Conservation (phyloP, 2,329 filamentous ascomycete genomes). For the Aureobasidium sp. region DNA sequence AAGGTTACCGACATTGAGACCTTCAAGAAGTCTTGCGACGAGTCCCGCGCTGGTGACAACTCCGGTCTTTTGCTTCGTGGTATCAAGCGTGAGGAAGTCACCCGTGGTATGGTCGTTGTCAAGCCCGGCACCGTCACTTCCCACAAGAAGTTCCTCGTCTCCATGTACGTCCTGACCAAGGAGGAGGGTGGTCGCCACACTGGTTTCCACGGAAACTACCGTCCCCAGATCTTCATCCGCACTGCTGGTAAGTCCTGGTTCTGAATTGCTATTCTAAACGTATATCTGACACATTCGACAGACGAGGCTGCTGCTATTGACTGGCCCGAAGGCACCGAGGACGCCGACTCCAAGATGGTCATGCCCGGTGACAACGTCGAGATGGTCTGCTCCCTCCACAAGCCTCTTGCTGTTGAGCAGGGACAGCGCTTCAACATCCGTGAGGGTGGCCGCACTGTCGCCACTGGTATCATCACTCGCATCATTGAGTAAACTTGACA, state of each 20-base stretch:
- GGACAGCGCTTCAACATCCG: slow-evolving; percentile 98
- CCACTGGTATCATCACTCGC: slow-evolving; percentile 34
- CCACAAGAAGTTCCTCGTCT: slow-evolving; percentile 85
- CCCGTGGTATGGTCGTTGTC: slow-evolving; percentile 88
- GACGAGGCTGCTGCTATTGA: slow-evolving; percentile 67
- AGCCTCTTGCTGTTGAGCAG: slow-evolving; percentile 79
- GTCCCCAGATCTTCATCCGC: slow-evolving; percentile 91
- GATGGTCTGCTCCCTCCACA: slow-evolving; percentile 82
- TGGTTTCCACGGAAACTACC: slow-evolving; percentile 93
- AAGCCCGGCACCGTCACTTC: slow-evolving; percentile 78
- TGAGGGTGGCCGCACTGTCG: slow-evolving; percentile 70
- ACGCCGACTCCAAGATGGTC: slow-evolving; percentile 68
- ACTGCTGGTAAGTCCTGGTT: slow-evolving; percentile 68
- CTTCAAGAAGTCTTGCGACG: slow-evolving; percentile 99
- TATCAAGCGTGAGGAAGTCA: slow-evolving; percentile 90
- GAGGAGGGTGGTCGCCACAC: slow-evolving; percentile 97
- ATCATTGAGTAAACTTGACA: slow-evolving; percentile 29
- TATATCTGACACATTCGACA: slow-evolving; percentile 19
- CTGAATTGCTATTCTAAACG: background rate
- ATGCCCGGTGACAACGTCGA: slow-evolving; percentile 99
- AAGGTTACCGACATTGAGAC: slow-evolving; percentile 99
- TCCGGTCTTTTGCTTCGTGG: slow-evolving; percentile 94
- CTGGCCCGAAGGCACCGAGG: slow-evolving; percentile 79
- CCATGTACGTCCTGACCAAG: slow-evolving; percentile 95
- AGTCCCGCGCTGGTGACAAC: slow-evolving; percentile 95